These are phyloP conservation scores for Entomortierella parvispora DNA, from an alignment of 192 early-diverging fungal species.

Conservation along the genomic window DNA sequence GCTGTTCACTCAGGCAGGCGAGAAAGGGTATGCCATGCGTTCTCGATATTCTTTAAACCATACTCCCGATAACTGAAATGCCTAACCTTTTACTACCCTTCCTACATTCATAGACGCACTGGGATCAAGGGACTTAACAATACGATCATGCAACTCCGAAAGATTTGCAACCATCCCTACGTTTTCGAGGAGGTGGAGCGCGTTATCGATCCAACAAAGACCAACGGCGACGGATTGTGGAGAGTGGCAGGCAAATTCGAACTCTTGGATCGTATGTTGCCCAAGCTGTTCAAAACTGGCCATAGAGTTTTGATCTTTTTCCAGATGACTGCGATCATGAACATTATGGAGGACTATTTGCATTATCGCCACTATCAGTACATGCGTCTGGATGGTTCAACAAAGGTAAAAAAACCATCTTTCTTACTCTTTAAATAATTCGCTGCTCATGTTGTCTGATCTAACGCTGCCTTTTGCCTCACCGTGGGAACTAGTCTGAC, in stretches of 20 bases:
- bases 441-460: no score
- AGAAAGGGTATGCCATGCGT: slow-evolving; percentile 65
- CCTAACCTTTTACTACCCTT: no score
- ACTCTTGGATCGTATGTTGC: slow-evolving; percentile 83
- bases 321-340: slow-evolving; percentile 86
- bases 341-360: slow-evolving; percentile 86
- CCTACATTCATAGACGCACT: slow-evolving; percentile 61
- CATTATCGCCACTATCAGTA: slow-evolving; percentile 74
- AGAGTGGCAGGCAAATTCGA: slow-evolving; percentile 81
- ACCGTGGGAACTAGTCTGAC: no score
- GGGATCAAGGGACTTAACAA: slow-evolving; percentile 81
- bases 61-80: no score
- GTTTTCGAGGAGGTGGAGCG: slow-evolving; percentile 83
- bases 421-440: no score
- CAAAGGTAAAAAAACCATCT: slow-evolving; percentile 26
- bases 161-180: slow-evolving; percentile 91
- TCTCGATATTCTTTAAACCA: neutral
- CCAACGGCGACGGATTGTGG: slow-evolving; percentile 74
- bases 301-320: slow-evolving; percentile 92
- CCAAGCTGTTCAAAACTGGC: slow-evolving; percentile 75
- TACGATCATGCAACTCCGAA: slow-evolving; percentile 90
- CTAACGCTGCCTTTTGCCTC: no score
- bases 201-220: slow-evolving; percentile 73
- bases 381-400: slow-evolving; percentile 85
- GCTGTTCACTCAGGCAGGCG: slow-evolving; percentile 72